phyloP scores from a whole-genome alignment of 805 yeast genomes.

The Zygosaccharomyces pseudorouxii region DNA sequence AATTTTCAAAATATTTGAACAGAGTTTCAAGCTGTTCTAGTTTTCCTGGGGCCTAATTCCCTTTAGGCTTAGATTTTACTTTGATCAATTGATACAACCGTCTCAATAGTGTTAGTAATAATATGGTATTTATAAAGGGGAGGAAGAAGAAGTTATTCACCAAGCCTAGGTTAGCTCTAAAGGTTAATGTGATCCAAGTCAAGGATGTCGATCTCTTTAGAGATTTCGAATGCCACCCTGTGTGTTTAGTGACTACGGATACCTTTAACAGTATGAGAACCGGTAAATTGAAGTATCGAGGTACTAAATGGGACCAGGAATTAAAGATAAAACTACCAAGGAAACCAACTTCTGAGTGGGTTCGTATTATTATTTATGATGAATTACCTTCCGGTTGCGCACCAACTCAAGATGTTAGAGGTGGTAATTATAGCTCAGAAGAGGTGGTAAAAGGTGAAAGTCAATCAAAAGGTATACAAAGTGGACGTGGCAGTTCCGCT shows the following conservation, averaged over 20 bases:
- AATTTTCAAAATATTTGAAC: not conserved
- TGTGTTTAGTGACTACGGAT: conserved; percentile 30
- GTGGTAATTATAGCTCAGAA: not conserved
- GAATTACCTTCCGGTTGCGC: conserved; percentile 18
- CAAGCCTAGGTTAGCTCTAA: conserved; percentile 18
- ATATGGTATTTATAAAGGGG: conserved; percentile 19
- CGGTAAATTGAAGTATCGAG: conserved; percentile 20
- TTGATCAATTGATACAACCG: not conserved
- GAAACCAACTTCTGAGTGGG: conserved; percentile 26
- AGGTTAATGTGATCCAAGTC: conserved; percentile 22
- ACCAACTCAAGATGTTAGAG: not conserved
- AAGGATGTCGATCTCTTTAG: conserved; percentile 24
- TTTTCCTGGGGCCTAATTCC: not conserved
- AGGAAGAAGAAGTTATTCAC: conserved; percentile 14
- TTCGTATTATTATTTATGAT: conserved; percentile 31
- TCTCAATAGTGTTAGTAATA: not conserved
- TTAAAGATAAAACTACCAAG: conserved; percentile 28
- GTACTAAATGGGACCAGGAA: conserved; percentile 26
- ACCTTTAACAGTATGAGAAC: conserved; percentile 24
- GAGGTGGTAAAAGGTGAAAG: conserved; percentile 1
- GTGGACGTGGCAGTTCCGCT: not conserved
- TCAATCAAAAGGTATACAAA: not conserved
- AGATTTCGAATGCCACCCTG: conserved; percentile 28
- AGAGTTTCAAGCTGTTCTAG: not conserved
- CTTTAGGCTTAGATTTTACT: not conserved